Conservation (phyloP, 1,139 yeast genomes). For the Suhomyces panamericanus region DNA sequence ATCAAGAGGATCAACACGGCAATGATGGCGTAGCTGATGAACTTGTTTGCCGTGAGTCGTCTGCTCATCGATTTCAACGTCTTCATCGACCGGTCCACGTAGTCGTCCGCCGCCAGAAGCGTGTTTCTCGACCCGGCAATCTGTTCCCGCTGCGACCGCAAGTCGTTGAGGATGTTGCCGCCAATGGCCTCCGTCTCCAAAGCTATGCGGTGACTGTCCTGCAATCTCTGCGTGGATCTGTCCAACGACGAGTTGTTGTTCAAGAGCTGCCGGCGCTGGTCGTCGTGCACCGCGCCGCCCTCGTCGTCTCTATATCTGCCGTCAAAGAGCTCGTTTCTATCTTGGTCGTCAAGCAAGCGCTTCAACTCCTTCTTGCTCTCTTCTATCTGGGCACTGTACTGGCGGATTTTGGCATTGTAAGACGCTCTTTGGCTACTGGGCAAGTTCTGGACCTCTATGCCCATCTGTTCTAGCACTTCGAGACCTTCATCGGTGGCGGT, state of each 20-base stretch:
- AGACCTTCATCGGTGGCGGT: constrained; percentile 73
- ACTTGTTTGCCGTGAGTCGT: constrained; percentile 90
- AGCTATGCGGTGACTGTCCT: constrained; percentile 88
- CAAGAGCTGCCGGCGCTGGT: constrained; percentile 80
- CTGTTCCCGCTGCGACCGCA: constrained; percentile 93
- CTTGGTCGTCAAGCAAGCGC: constrained; percentile 58
- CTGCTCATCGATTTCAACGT: constrained; percentile 92
- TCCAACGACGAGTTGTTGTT: constrained; percentile 80
- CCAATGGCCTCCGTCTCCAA: constrained; percentile 92
- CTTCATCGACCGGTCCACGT: constrained; percentile 85
- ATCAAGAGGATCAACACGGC: constrained; percentile 83
- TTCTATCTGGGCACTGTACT: constrained; percentile 62
- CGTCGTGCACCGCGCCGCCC: constrained; percentile 45
- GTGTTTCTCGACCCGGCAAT: constrained; percentile 81
- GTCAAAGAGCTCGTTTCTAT: constrained; percentile 70
- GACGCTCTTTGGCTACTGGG: constrained; percentile 70
- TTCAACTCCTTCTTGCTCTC: constrained; percentile 54
- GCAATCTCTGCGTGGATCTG: constrained; percentile 76
- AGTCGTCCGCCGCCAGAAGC: constrained; percentile 84
- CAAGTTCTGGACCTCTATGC: constrained; percentile 75
- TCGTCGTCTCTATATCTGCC: constrained; percentile 36
- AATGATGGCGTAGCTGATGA: constrained; percentile 93
- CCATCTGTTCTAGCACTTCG: constrained; percentile 79
- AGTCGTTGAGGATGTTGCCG: constrained; percentile 82
- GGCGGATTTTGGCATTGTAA: constrained; percentile 70